Evolutionary conservation across 208 protist species (phyloP).

Genomic region (Leishmania turanica): DNA sequence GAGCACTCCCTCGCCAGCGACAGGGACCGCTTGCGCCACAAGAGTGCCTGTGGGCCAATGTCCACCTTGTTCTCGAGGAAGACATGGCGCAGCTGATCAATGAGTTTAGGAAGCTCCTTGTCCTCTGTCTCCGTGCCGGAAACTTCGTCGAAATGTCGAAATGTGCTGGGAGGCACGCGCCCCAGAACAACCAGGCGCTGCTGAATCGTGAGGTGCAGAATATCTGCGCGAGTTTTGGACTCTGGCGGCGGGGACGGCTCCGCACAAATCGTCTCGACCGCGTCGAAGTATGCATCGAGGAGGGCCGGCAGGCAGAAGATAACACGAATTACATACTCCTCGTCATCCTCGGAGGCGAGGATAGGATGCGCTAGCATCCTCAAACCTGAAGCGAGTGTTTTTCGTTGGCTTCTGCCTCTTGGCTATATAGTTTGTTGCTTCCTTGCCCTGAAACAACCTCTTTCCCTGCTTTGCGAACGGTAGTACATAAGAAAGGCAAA

Average conservation of each 20-base stretch:
- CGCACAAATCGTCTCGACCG: slow-evolving; percentile 66
- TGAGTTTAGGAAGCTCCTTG: slow-evolving; percentile 65
- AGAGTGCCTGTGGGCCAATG: slow-evolving; percentile 67
- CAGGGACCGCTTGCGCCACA: slow-evolving; percentile 74
- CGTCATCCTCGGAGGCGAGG: slow-evolving; percentile 87
- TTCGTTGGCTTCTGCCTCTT: too few species aligned
- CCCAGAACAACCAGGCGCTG: slow-evolving; percentile 53
- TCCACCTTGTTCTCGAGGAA: slow-evolving; percentile 78
- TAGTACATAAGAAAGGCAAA: neutral
- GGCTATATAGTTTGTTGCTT: neutral
- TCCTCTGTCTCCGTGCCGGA: slow-evolving; percentile 34
- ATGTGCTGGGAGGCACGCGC: slow-evolving; percentile 45
- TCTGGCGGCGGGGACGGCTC: slow-evolving; percentile 45
- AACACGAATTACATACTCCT: slow-evolving; percentile 71
- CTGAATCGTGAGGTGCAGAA: slow-evolving; percentile 69
- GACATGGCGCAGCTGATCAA: slow-evolving; percentile 63
- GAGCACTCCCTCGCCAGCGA: slow-evolving; percentile 75
- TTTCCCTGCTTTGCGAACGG: neutral
- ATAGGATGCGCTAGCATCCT: slow-evolving; percentile 85
- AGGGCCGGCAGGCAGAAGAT: slow-evolving; percentile 61
- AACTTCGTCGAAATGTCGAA: slow-evolving; percentile 32
- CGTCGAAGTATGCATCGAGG: slow-evolving; percentile 70
- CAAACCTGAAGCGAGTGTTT: neutral
- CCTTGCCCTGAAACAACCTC: neutral
- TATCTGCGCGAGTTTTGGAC: slow-evolving; percentile 43